Evolutionary conservation across 2,329 filamentous ascomycete genomes (phyloP), one percentile per base, ranked within the genome.

Genomic region (Fusarium sp.): DNA sequence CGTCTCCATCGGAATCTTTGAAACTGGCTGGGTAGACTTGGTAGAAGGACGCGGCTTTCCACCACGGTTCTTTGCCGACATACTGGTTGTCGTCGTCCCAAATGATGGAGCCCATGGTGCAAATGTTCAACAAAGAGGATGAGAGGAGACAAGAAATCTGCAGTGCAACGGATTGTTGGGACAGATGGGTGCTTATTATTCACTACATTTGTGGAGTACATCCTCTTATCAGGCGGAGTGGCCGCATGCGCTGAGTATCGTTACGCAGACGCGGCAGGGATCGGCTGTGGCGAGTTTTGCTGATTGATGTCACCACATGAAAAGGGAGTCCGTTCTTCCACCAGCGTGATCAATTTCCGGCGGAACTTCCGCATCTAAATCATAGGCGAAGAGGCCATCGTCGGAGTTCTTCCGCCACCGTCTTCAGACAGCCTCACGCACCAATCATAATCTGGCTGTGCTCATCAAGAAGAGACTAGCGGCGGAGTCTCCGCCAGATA

Each of bases 31-130:
- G 75, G 56, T 86, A 89, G 83, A 82, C 88, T 6, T 77, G 75
- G 43, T 77, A 77, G 23, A 87, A 84, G 10, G 82, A 81, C 1
- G 84, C 84, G 27, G 84, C 83, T 71, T 87, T 87, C 85, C 85
- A 48, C 43, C 43, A 48, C 4, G 83, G 80, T 35, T 83, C 70
- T 30, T 81, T 83, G 64, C 81, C 82, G 4, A 81, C 73, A 67
- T 74, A 80, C 18, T 76, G 77, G 41, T 81, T 80, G 4, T 79
- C 69, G 4, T 77, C 67, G 57, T 83, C 79, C 77, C 78, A 81
- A 9, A 77, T 66, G 18, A 84, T 68, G 0, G 81, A 81, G 20
- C 82, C 80, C 83, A 84, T 84, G 39, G 34, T 6, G 54, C 14
- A 34, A 23, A 25, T 25, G 11, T 27, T 35, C 20, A 34, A 27